Evolutionary conservation across 768 basidiomycete species (phyloP).

Genomic region (Boletus bicolor): DNA sequence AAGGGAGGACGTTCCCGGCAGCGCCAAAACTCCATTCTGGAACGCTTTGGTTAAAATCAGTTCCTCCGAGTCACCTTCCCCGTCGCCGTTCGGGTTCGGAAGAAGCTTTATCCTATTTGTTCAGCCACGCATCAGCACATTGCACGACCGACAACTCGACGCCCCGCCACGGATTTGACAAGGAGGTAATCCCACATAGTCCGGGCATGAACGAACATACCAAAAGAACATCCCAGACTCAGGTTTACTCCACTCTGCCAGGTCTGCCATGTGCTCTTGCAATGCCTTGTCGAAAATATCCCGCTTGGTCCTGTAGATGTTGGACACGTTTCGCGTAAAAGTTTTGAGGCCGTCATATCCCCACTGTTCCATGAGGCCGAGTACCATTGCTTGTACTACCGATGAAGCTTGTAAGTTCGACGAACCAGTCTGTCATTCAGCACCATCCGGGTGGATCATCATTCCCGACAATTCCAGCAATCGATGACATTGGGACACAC

Average conservation of each 20-base stretch:
- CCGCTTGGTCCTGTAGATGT: constrained; percentile 63
- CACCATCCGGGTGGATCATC: background rate
- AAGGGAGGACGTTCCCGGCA: constrained; percentile 73
- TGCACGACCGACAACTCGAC: background rate
- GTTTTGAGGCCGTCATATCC: constrained; percentile 65
- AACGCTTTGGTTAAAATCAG: constrained; percentile 69
- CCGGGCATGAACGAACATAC: constrained; percentile 34
- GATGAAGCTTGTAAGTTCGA: constrained; percentile 62
- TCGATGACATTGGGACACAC: constrained; percentile 34
- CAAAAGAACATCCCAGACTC: constrained; percentile 87
- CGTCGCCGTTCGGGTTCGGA: constrained; percentile 30
- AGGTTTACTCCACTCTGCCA: constrained; percentile 65
- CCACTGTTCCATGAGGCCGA: constrained; percentile 57
- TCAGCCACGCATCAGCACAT: background rate
- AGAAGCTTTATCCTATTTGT: constrained; percentile 56
- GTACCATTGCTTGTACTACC: constrained; percentile 53
- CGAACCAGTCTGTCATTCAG: constrained; percentile 46
- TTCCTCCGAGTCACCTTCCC: constrained; percentile 57
- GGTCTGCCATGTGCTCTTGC: constrained; percentile 62
- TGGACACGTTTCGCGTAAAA: constrained; percentile 60
- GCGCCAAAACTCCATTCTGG: constrained; percentile 71
- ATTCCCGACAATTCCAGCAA: background rate
- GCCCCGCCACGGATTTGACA: constrained; percentile 7
- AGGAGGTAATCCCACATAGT: background rate
- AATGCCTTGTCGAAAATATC: constrained; percentile 71